Evolutionary conservation across 148 eudicot genomes (phyloP), one percentile per base, ranked within the genome.

Genomic region (Limonium bicolor): DNA sequence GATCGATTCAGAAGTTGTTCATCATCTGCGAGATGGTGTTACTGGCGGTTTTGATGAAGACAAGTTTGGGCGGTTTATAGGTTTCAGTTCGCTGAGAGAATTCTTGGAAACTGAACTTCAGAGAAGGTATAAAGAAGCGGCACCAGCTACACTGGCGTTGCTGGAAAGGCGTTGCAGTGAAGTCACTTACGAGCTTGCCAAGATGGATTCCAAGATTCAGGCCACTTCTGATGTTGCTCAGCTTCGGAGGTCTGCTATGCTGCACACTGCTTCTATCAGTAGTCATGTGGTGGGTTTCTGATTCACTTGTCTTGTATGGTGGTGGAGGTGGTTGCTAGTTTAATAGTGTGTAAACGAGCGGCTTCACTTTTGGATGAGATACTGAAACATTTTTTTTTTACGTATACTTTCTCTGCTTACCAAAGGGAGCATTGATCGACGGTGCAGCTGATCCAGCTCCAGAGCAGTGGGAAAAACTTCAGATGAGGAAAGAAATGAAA

Each of bases 371-470:
- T n/a, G n/a, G 87, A 95, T 88, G 43, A 26, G 65, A 69, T n/a
- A n/a, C n/a, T n/a, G n/a, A n/a, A n/a, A n/a, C n/a, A n/a, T n/a
- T n/a, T n/a, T n/a, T 12, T 15, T 22, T 22, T 14, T 14, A 25
- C 25, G 13, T 13, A 4, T 55, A 33, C 12, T 34, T 25, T 55
- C 16, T 60, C 27, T 50, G 36, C 52, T 51, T 52, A 19, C 32
- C 65, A 26, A 59, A 90, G 99, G 99, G 71, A 43, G 70, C 81
- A 41, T 60, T 90, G 64, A 79, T 90, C 42, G 85, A 81, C 51
- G 99, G 99, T 58, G 94, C 99, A 48, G 95, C 94, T 20, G 93
- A 90, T 62, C 99, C 95, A 16, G 63, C 82, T 37, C 99, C 99
- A 30, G 94, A 85, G 63, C 94, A 84, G 65, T 90, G 95, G 94